A percentile compares a stretch with the other conserved stretches of the same genome.
Evolutionary conservation across 352 stramenopile species (phyloP).

Genomic region (Phytophthora parvispora): DNA sequence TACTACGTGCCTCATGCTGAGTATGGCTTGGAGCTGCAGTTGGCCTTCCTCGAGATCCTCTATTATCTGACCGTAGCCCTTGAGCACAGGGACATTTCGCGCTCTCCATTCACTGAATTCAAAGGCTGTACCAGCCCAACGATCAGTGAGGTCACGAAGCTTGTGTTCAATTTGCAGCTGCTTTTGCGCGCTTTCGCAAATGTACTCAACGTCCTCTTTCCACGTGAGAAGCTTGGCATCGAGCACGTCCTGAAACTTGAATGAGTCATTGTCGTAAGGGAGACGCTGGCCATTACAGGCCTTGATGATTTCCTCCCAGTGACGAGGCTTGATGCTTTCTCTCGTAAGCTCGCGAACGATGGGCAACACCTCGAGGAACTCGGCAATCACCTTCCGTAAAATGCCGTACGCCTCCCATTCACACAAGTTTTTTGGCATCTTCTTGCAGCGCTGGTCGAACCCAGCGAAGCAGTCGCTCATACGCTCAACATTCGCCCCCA

Average conservation of each 20-base stretch:
- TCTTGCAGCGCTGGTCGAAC: conserved; percentile 83
- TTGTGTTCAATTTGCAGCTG: conserved; percentile 93
- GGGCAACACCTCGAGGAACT: conserved; percentile 89
- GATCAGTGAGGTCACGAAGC: conserved; percentile 89
- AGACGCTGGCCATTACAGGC: conserved; percentile 55
- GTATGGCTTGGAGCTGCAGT: conserved; percentile 88
- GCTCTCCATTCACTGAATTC: conserved; percentile 91
- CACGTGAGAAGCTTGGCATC: conserved; percentile 80
- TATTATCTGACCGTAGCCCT: conserved; percentile 85
- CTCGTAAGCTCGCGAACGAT: conserved; percentile 85
- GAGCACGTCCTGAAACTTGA: conserved; percentile 84
- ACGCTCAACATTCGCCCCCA: conserved; percentile 54
- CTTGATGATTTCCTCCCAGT: conserved; percentile 88
- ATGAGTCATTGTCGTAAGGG: conserved; percentile 79
- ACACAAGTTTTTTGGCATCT: conserved; percentile 86
- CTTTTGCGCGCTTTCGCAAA: conserved; percentile 93
- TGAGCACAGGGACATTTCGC: conserved; percentile 74
- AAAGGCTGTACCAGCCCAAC: conserved; percentile 80
- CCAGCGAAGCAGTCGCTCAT: conserved; percentile 75
- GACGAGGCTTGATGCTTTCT: conserved; percentile 87
- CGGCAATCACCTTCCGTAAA: conserved; percentile 79
- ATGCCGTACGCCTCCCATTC: conserved; percentile 89
- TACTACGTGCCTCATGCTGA: conserved; percentile 91
- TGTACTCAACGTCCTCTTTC: conserved; percentile 89
- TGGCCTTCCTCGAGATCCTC: conserved; percentile 93